Base-by-base conservation (phyloP, 148 eudicot genomes). In the Polygonum maritimum region DNA sequence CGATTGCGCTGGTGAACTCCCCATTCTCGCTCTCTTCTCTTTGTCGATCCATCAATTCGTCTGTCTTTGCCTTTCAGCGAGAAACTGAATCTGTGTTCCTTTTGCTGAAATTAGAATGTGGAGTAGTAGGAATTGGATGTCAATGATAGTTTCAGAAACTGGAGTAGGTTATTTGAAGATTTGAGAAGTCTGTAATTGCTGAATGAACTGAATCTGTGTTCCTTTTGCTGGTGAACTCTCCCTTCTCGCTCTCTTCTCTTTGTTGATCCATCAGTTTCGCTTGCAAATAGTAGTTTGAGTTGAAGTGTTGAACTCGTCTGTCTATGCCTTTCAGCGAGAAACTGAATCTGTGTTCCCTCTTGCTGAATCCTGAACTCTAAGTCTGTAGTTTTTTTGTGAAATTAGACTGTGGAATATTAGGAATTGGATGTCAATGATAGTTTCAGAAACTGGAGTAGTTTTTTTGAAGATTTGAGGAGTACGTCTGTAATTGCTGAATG, bases 1-100 rank as follows among this genome's bases (percentile, higher is more conserved):
- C 78, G 98, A 93, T 77, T 93, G 97, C 77, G 98, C 98, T 47
- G 94, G 98, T 93, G 78, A 49, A 16, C 31, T 60, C n/a, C 16
- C 67, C 75, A 73, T 72, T 76, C 74, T 74, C 76, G 47, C n/a
- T 73, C 71, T 49, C 1, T 38, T 36, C 45, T 65, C 44, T 63
- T 16, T 16, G 3, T 65, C 71, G 19, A 1, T 67, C 18, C 7
- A 67, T 38, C 6, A 35, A 67, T 36, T 22, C 35, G 38, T 14
- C 19, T 67, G 9, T 60, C 36, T 18, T 4, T 35, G 41, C 31
- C 1, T 10, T 26, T 26, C 31, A 26, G 31, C 31, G 31, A 26
- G 31, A 26, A 26, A 0, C 31, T 26, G 31, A 26, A 26, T 26
- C 31, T 26, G 31, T 26, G n/a, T 14, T 65, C 41, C 6, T 36